Percentiles rank a stretch among this genome's conserved stretches.
Conservation (phyloP, 1,284 basidiomycete species). For the Polyporus tsugae region DNA sequence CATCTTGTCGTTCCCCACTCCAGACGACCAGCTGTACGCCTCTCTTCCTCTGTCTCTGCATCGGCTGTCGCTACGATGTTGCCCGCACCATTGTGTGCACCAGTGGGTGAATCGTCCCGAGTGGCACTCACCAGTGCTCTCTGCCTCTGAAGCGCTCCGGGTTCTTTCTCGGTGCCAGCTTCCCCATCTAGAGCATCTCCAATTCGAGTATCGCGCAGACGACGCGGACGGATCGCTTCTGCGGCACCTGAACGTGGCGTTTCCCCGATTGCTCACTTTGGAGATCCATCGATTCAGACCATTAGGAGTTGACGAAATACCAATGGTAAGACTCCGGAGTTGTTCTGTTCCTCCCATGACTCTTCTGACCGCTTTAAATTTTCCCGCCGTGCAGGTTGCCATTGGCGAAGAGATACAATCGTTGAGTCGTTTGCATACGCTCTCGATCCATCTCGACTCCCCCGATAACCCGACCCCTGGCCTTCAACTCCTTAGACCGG, state of each 20-base stretch:
- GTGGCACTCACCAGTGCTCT: not conserved
- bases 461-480: not conserved
- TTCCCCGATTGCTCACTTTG: not conserved
- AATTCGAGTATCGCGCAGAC: constrained; percentile 1
- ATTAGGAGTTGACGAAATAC: not conserved
- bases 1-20: not conserved
- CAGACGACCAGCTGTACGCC: not conserved
- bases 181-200: not conserved
- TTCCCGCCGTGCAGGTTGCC: not conserved
- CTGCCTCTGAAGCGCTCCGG: not conserved
- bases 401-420: not conserved
- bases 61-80: not conserved
- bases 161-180: not conserved
- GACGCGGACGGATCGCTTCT: not conserved
- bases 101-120: not conserved
- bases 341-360: not conserved
- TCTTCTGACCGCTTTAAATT: not conserved
- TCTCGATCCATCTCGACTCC: not conserved
- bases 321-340: not conserved
- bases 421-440: not conserved
- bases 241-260: not conserved
- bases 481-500: not conserved
- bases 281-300: constrained; percentile 1
- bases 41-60: constrained; percentile 1
- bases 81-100: not conserved